A percentile compares a stretch with the other conserved stretches of the same genome.
Conservation (phyloP, 2,329 filamentous ascomycete genomes). For the Zalaria sp. region DNA sequence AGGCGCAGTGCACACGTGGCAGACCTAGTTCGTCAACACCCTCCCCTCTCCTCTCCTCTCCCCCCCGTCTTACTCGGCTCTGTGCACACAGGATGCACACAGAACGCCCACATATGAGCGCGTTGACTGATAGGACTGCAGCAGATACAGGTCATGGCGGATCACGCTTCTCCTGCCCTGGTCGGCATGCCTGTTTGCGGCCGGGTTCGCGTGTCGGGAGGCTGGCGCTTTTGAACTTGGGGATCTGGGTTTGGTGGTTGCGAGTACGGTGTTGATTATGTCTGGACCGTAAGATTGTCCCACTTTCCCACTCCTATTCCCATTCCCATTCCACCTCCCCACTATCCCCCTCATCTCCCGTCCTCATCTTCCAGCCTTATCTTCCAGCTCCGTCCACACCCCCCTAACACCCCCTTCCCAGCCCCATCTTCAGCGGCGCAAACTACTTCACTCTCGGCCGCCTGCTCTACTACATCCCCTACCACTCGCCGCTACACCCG, state of each 20-base stretch:
- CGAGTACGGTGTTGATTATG: slow-evolving; percentile 20
- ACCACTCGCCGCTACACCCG: slow-evolving; percentile 41
- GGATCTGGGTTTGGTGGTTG: slow-evolving; percentile 20
- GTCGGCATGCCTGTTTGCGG: slow-evolving; percentile 40
- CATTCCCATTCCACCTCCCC: background rate
- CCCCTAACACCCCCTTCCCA: background rate
- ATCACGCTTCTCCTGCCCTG: slow-evolving; percentile 41
- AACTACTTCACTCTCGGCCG: slow-evolving; percentile 47
- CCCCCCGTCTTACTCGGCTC: no score
- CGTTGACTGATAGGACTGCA: background rate
- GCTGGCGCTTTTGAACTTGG: slow-evolving; percentile 37
- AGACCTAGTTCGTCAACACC: slow-evolving; percentile 2
- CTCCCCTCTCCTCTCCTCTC: background rate
- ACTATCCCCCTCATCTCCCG: no score
- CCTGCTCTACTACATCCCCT: slow-evolving; percentile 44
- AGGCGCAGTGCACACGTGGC: slow-evolving; percentile 2
- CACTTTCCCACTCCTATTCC: background rate
- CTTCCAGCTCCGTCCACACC: no score
- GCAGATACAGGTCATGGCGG: slow-evolving; percentile 25
- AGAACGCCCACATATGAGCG: background rate
- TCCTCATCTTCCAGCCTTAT: no score
- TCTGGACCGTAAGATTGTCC: slow-evolving; percentile 19
- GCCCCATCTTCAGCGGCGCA: slow-evolving; percentile 43
- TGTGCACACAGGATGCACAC: no score
- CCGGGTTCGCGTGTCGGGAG: slow-evolving; percentile 39